phyloP scores from a whole-genome alignment of 108 stramenopile species.

The Fragilariopsis cylindrus region DNA sequence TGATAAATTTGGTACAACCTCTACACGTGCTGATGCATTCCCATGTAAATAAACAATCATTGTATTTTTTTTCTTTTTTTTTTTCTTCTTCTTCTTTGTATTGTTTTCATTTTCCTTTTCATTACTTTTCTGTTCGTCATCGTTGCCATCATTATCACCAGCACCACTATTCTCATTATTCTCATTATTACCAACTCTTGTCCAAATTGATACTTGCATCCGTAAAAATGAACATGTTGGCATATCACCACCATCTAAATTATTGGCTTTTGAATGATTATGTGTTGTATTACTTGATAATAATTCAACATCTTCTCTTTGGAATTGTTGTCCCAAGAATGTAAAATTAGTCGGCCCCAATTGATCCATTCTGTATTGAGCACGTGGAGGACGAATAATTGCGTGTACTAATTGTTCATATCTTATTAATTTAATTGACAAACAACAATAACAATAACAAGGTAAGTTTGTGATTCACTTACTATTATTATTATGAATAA shows the following conservation, averaged over 20 bases:
- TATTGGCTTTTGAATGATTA: background rate
- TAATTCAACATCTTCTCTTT: slow-evolving; percentile 81
- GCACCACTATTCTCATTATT: too few species aligned
- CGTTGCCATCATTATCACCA: background rate
- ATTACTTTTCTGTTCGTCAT: background rate
- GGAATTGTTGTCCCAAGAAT: slow-evolving; percentile 73
- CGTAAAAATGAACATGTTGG: slow-evolving; percentile 4
- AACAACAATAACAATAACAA: background rate
- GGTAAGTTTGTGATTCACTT: background rate
- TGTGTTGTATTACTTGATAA: background rate
- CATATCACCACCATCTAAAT: background rate
- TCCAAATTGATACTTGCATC: slow-evolving; percentile 18
- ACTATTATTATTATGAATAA: background rate
- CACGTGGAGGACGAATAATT: slow-evolving; percentile 94
- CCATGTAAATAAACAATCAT: slow-evolving; percentile 90
- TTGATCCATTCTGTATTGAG: slow-evolving; percentile 54
- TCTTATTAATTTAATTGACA: background rate
- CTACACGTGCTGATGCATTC: slow-evolving; percentile 77
- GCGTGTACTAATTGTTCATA: slow-evolving; percentile 91
- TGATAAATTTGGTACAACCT: slow-evolving; percentile 82
- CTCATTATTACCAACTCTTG: background rate
- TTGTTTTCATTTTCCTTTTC: background rate
- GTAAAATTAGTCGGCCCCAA: slow-evolving; percentile 63
- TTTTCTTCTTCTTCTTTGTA: too few species aligned
- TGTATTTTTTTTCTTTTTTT: slow-evolving; percentile 20